These are phyloP conservation scores for Trypanosoma boissoni DNA, from an alignment of 208 protist genomes.

Conservation along the genomic window DNA sequence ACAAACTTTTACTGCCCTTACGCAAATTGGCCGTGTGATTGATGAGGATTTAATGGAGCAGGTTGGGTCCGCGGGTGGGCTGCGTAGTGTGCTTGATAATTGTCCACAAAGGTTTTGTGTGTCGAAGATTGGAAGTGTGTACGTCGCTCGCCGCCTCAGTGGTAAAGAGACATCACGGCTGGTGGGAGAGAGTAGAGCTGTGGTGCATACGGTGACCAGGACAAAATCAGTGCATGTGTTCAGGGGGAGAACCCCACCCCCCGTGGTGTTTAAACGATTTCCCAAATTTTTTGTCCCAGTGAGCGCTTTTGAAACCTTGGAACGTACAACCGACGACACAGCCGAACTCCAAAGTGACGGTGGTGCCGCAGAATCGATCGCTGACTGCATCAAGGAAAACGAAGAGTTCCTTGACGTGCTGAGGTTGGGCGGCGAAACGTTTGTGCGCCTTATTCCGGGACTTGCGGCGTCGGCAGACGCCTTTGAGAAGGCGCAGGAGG, in stretches of 20 bases:
- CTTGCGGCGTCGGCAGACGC: background rate
- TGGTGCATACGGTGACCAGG: too few species aligned
- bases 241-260: background rate
- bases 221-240: too few species aligned
- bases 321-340: too few species aligned
- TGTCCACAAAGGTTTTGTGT: conserved; percentile 28
- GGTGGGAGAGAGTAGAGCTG: too few species aligned
- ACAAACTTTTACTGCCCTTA: conserved; percentile 48
- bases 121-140: conserved; percentile 26
- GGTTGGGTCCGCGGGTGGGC: conserved; percentile 22
- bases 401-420: conserved; percentile 17
- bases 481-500: background rate
- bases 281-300: conserved; percentile 61
- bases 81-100: conserved; percentile 22
- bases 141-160: conserved; percentile 25
- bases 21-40: conserved; percentile 47
- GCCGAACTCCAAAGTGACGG: too few species aligned
- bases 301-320: conserved; percentile 20
- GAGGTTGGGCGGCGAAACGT: background rate
- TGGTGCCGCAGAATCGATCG: background rate
- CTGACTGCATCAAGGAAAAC: conserved; percentile 6
- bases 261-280: conserved; percentile 33
- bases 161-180: background rate
- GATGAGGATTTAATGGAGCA: conserved; percentile 49
- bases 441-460: conserved; percentile 30